Evolutionary conservation across 768 basidiomycete species (phyloP).

Genomic region (Mycena pura): DNA sequence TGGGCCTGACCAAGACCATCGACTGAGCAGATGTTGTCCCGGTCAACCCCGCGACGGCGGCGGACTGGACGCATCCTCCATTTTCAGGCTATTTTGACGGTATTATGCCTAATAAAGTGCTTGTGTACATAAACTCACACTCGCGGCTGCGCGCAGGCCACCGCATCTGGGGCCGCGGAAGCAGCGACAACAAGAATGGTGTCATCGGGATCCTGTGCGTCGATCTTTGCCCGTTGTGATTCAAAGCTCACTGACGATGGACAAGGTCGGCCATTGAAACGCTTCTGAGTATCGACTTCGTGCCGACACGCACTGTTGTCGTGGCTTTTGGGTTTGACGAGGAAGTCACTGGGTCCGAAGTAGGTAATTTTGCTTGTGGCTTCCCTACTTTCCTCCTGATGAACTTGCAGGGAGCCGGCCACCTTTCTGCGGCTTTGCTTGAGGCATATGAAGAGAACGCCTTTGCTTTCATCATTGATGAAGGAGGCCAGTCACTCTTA

Average conservation of each 20-base stretch:
- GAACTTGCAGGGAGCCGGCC: conserved; percentile 45
- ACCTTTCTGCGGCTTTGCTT: conserved; percentile 45
- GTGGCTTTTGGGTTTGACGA: conserved; percentile 57
- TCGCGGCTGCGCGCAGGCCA: conserved; percentile 29
- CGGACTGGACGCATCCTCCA: conserved; percentile 61
- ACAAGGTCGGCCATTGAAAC: conserved; percentile 23
- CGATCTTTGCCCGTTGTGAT: not conserved
- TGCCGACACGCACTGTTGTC: conserved; percentile 30
- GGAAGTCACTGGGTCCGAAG: conserved; percentile 48
- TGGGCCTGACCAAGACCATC: no score
- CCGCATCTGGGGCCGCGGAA: conserved; percentile 58
- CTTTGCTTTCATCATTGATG: conserved; percentile 69
- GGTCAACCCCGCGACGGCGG: conserved; percentile 54
- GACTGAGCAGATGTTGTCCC: conserved; percentile 65
- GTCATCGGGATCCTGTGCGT: conserved; percentile 39
- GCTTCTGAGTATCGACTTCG: conserved; percentile 24
- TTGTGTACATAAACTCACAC: no score
- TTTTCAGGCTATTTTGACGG: conserved; percentile 65
- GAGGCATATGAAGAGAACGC: conserved; percentile 60
- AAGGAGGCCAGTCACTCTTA: conserved; percentile 45
- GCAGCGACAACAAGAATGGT: conserved; percentile 52
- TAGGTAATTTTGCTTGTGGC: conserved; percentile 15
- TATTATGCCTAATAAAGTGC: conserved; percentile 28
- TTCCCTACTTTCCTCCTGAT: not conserved
- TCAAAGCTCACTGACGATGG: not conserved